These are phyloP conservation scores for Talinum fruticosum DNA, from an alignment of 148 eudicot species.

Conservation along the genomic window DNA sequence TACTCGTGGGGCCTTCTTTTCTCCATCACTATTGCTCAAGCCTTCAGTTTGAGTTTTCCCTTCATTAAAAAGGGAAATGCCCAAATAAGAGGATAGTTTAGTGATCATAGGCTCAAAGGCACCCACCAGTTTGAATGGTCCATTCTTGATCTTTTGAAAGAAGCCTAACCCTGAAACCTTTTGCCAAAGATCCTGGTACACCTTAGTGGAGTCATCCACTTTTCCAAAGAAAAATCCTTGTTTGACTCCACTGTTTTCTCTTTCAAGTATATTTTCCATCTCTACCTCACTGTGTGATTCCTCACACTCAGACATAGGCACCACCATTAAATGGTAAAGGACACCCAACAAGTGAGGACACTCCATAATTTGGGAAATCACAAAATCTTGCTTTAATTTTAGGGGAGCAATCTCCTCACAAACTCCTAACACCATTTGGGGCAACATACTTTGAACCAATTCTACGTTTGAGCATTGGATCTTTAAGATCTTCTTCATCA, in stretches of 20 bases:
- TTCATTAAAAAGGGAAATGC: background rate
- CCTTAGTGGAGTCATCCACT: background rate
- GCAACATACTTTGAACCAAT: slow-evolving; percentile 21
- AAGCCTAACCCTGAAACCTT: background rate
- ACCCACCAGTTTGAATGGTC: background rate
- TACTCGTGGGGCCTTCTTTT: slow-evolving; percentile 6
- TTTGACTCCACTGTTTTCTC: background rate
- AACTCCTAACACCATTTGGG: slow-evolving; percentile 29
- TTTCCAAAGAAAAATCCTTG: background rate
- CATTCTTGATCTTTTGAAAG: slow-evolving; percentile 2
- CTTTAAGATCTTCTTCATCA: slow-evolving; percentile 32
- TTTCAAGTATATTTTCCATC: background rate
- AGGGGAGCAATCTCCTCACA: slow-evolving; percentile 37
- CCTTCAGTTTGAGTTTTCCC: background rate
- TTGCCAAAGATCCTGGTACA: slow-evolving; percentile 8
- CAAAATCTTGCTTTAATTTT: slow-evolving; percentile 13
- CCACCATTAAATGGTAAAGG: slow-evolving; percentile 31
- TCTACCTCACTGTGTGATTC: background rate
- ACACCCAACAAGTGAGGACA: slow-evolving; percentile 35
- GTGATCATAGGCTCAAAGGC: background rate
- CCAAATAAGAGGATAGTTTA: background rate
- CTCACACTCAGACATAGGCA: slow-evolving; percentile 26
- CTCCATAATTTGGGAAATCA: background rate
- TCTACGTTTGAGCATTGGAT: slow-evolving; percentile 22
- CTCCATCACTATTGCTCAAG: background rate